phyloP scores from a whole-genome alignment of 441 rosid genomes.

The Populus hybrid region DNA sequence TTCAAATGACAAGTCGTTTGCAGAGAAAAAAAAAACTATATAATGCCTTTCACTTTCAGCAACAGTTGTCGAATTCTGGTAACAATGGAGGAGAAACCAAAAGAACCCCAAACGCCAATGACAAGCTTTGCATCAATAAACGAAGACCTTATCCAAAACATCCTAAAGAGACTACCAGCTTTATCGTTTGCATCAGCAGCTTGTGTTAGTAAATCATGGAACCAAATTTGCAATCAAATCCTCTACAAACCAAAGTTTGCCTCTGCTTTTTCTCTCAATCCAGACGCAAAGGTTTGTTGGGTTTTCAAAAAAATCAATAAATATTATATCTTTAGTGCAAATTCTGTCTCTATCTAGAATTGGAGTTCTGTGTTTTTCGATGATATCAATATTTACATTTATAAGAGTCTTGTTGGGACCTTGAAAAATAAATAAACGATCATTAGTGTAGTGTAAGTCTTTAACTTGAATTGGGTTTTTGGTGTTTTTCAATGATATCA shows the following conservation, averaged over 20 bases:
- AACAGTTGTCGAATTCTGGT: background rate
- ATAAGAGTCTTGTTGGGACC: too few relatives aligned
- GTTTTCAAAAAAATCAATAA: background rate
- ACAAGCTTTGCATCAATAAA: slow-evolving; percentile 7
- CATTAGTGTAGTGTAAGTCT: background rate
- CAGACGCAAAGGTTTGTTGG: slow-evolving; percentile 3
- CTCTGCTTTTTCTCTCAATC: slow-evolving; percentile 52
- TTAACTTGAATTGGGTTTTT: background rate
- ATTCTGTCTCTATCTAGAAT: background rate
- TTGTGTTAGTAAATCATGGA: slow-evolving; percentile 60
- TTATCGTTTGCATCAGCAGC: slow-evolving; percentile 56
- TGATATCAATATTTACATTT: too few relatives aligned
- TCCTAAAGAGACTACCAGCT: slow-evolving; percentile 21
- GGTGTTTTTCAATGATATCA: background rate
- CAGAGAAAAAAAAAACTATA: too few relatives aligned
- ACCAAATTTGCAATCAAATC: slow-evolving; percentile 38
- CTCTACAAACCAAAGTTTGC: slow-evolving; percentile 58
- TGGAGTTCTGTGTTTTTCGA: too few relatives aligned
- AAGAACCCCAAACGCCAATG: background rate
- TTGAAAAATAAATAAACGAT: too few relatives aligned
- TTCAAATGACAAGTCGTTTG: too few relatives aligned
- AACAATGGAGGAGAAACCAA: background rate
- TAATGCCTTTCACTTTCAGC: too few relatives aligned
- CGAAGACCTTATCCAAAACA: slow-evolving; percentile 21
- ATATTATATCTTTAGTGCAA: background rate